Evolutionary conservation across 768 basidiomycete genomes (phyloP).

Genomic region (Lactifluus hygrophoroides): DNA sequence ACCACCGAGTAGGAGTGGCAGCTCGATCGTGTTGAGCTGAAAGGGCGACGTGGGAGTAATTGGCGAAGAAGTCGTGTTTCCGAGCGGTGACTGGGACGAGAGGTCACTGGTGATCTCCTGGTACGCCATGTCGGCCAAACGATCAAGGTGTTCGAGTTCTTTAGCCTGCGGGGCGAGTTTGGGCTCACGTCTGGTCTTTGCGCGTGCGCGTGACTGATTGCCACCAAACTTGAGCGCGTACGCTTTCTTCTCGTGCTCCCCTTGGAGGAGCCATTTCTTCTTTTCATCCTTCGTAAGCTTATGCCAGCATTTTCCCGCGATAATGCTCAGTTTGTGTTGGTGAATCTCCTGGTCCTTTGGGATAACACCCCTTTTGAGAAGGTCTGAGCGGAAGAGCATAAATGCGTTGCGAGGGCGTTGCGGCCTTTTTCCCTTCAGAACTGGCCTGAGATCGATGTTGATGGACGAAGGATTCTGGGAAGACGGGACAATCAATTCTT

Average conservation of each 20-base stretch:
- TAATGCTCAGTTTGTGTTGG: conserved; percentile 46
- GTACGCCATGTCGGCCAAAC: conserved; percentile 8
- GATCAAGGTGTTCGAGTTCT: conserved; percentile 23
- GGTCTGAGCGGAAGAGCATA: conserved; percentile 47
- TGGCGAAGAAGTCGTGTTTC: background rate
- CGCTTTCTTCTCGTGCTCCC: conserved; percentile 23
- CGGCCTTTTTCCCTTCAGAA: conserved; percentile 26
- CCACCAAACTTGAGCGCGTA: conserved; percentile 27
- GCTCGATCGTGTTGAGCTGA: background rate
- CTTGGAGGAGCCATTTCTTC: conserved; percentile 30
- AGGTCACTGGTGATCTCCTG: background rate
- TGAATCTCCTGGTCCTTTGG: conserved; percentile 39
- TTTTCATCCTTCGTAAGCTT: conserved; percentile 31
- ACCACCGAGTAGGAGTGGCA: background rate
- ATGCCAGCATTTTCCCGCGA: conserved; percentile 48
- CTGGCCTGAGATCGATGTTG: background rate
- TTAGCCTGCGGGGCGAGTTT: conserved; percentile 20
- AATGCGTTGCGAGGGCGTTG: conserved; percentile 50
- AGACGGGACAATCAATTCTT: background rate
- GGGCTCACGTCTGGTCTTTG: conserved; percentile 9
- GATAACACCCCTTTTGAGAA: conserved; percentile 36
- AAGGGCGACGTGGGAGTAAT: background rate
- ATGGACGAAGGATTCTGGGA: background rate
- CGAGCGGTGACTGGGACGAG: background rate
- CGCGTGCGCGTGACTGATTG: conserved; percentile 25